These are phyloP conservation scores for Pseudozyma hubeiensis DNA, from an alignment of 1,284 basidiomycete species.

Conservation along the genomic window DNA sequence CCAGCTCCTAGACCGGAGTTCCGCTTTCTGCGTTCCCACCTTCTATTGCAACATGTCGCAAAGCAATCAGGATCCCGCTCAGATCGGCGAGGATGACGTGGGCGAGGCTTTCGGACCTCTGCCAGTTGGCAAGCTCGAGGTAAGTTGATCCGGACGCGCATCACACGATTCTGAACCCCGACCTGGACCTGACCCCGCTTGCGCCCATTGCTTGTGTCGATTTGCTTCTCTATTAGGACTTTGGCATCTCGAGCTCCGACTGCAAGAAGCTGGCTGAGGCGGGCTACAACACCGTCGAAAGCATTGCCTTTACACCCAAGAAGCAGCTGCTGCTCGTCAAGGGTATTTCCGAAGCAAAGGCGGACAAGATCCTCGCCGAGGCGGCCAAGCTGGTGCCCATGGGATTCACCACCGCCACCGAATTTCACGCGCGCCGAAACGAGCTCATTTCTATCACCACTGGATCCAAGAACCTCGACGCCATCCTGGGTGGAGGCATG, in stretches of 20 bases:
- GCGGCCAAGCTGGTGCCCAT: constrained; percentile 96
- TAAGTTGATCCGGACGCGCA: constrained; percentile 7
- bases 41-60: constrained; percentile 25
- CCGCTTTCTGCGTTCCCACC: neutral
- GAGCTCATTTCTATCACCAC: constrained; percentile 98
- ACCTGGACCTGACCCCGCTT: constrained; percentile 2
- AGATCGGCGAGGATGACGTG: constrained; percentile 46
- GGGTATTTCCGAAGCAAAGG: constrained; percentile 97
- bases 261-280: constrained; percentile 95
- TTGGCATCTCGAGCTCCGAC: constrained; percentile 89
- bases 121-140: constrained; percentile 61
- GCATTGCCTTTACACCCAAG: constrained; percentile 97
- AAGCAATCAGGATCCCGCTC: constrained; percentile 32
- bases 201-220: neutral
- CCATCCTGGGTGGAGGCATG: constrained; percentile 94
- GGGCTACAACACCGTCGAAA: constrained; percentile 92
- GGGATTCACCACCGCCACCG: constrained; percentile 97
- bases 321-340: constrained; percentile 91
- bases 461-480: constrained; percentile 94
- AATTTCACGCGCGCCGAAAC: constrained; percentile 90
- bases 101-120: constrained; percentile 58
- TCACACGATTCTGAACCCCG: neutral
- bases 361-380: constrained; percentile 93
- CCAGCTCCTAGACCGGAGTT: neutral
- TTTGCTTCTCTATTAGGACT: constrained; percentile 73